A percentile compares a stretch with the other conserved stretches of the same genome.
Evolutionary conservation across 192 early-diverging fungal genomes (phyloP).

Genomic region (Rhizophlyctis rosea): DNA sequence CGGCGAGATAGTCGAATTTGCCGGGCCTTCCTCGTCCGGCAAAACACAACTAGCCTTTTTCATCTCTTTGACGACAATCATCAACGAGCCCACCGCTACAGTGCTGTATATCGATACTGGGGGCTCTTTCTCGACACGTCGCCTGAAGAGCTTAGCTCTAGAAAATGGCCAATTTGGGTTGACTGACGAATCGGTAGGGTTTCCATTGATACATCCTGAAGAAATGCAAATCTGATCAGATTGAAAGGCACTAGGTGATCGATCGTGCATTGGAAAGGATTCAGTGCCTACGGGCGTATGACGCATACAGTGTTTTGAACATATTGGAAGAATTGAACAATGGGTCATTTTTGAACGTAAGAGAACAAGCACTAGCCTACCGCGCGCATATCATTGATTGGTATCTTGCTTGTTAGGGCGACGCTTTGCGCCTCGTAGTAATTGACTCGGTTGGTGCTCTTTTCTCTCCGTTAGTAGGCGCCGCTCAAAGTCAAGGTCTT

Average conservation of each 20-base stretch:
- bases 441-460: constrained; percentile 14
- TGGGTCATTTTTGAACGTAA: no score
- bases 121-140: constrained; percentile 12
- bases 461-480: constrained; percentile 7
- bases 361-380: no score
- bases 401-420: no score
- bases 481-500: constrained; percentile 8
- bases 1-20: constrained; percentile 23
- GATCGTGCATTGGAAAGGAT: constrained; percentile 14
- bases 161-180: constrained; percentile 18
- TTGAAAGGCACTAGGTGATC: no score
- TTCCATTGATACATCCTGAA: no score
- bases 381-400: no score
- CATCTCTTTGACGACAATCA: constrained; percentile 8
- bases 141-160: constrained; percentile 2
- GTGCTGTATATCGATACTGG: constrained; percentile 24
- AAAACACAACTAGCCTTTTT: constrained; percentile 28
- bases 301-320: constrained; percentile 15
- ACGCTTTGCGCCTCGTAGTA: constrained; percentile 6
- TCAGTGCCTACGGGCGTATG: constrained; percentile 10
- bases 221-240: no score
- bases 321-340: constrained; percentile 9
- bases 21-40: constrained; percentile 18
- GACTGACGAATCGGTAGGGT: no score
- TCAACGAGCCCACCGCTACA: constrained; percentile 4